Evolutionary conservation across 768 basidiomycete species (phyloP), one percentile per base, ranked within the genome.

Genomic region (Galerina marginata): DNA sequence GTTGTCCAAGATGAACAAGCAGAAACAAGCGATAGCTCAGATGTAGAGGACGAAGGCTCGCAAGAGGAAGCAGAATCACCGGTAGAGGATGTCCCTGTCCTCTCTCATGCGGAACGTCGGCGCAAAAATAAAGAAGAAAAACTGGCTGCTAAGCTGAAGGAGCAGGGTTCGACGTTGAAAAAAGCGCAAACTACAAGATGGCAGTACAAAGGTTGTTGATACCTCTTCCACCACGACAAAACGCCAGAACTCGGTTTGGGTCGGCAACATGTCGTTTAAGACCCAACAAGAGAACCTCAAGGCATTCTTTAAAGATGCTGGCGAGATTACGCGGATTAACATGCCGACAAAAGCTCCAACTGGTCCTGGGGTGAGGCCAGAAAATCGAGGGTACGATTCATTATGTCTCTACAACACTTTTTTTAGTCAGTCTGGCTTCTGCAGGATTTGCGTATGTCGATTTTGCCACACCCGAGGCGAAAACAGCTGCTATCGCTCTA

Each of bases 401-500:
- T 25, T 15, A 65, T 71, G 66, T 65, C 54, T 46, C 61, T 36
- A 23, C 36, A 29, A 38, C 11, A 53, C 60, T 33, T 42, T 49
- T 58, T 15, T 16, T 15, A 26, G n/a, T 54, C 58, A 25, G 61
- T 26, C 20, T 57, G 3, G 26, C n/a, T 37, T 23, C 40, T 25
- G 9, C 59, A 98, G 96, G 96, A 40, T 99, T 95, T 73, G 97
- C 97, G 39, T 98, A 98, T 77, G 91, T 99, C 59, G 96, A 99
- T 76, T 97, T 99, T 72, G 83, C 86, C 2, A 89, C 89, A 1
- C 75, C 83, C 0, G 92, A 95, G 36, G 87, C 85, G 11, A 92
- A 96, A 70, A 70, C 68, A 3, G 77, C 82, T 44, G 96, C 95
- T 33, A 91, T 98, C 62, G 79, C 86, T 3, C 77, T 90, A 44